Base-by-base conservation (phyloP, 371 early-diverging fungal genomes). In the Mucor ambiguus region DNA sequence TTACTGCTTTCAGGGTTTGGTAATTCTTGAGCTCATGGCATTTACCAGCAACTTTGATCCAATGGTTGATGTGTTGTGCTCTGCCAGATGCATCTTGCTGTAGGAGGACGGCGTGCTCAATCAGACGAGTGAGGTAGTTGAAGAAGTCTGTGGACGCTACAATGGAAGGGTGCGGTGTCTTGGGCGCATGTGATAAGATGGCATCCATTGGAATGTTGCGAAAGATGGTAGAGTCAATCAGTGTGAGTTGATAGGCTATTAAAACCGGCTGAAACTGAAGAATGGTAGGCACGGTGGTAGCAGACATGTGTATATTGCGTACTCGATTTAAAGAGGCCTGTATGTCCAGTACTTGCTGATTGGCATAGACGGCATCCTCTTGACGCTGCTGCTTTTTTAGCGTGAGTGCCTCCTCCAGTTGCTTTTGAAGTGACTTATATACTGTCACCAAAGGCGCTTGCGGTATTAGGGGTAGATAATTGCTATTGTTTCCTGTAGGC, bases 111-210 rank as follows among this genome's bases (percentile, higher is more conserved):
- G 91, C 83, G 49, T 83, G 82, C 69, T 94, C 94, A 30, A 94
- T 86, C 33, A 89, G 60, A 14, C 94, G 82, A 14, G 93, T 90
- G 7, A 92, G 68, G 67, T 92, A 92, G 68, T 94, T 94, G 82
- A 94, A 93, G 70, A 91, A 91, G 60, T 92, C 93, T 3, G 92
- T 88, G 1, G 87, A 88, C 5, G 89, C 88, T 10, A 85, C 87
- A 29, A 94, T 82, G n/a, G 83, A 72, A 11, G 87, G 84, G 46
- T 89, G 82, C 0, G 92, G 91, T 18, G 79, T 68, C 38, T 87
- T 86, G 0, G 91, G 85, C 0, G 90, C 83, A 70, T 92, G 93
- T 0, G 72, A 58, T 18, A 89, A 49, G 6, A 93, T 72, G n/a
- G 91, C 89, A 0, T 61, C 54, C 0, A 90, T 83, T 16, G 85